These are phyloP conservation scores for Elymus sibiricus DNA, from an alignment of 176 grass and related monocot genomes.

Conservation along the genomic window DNA sequence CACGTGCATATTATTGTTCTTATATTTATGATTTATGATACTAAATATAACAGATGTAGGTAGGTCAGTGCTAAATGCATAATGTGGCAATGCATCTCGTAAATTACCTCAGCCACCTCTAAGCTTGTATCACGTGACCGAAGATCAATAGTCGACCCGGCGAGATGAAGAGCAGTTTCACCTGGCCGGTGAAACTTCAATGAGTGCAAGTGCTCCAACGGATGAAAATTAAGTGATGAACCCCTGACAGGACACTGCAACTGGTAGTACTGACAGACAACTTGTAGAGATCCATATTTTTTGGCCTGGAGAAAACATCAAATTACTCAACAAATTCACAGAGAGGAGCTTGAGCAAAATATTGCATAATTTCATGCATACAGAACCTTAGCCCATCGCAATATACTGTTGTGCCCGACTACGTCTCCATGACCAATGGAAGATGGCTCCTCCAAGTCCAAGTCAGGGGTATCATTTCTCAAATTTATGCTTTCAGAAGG, in stretches of 20 bases:
- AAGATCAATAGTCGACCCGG: conserved; percentile 87
- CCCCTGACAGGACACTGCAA: conserved; percentile 81
- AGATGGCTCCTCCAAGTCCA: conserved; percentile 81
- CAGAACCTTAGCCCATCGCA: conserved; percentile 91
- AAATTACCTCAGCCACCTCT: conserved; percentile 81
- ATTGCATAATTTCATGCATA: conserved; percentile 23
- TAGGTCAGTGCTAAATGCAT: neutral
- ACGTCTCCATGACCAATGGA: conserved; percentile 77
- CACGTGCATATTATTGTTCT: conserved; percentile 19
- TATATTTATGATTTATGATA: neutral
- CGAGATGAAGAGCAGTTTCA: conserved; percentile 96
- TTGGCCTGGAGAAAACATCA: conserved; percentile 63
- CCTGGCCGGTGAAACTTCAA: conserved; percentile 88
- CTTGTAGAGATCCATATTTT: conserved; percentile 82
- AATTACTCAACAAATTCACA: conserved; percentile 21
- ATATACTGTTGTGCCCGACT: conserved; percentile 57
- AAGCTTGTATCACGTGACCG: conserved; percentile 75
- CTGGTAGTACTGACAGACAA: conserved; percentile 84
- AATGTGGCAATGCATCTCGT: conserved; percentile 12
- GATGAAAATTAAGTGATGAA: conserved; percentile 81
- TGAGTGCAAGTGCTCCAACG: conserved; percentile 89
- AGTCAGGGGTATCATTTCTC: conserved; percentile 50
- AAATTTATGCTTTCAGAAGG: conserved; percentile 65
- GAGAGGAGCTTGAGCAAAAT: neutral
- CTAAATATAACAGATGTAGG: neutral